Evolutionary conservation across 768 basidiomycete species (phyloP).

Genomic region (Gloeopeniophorella convolvens): DNA sequence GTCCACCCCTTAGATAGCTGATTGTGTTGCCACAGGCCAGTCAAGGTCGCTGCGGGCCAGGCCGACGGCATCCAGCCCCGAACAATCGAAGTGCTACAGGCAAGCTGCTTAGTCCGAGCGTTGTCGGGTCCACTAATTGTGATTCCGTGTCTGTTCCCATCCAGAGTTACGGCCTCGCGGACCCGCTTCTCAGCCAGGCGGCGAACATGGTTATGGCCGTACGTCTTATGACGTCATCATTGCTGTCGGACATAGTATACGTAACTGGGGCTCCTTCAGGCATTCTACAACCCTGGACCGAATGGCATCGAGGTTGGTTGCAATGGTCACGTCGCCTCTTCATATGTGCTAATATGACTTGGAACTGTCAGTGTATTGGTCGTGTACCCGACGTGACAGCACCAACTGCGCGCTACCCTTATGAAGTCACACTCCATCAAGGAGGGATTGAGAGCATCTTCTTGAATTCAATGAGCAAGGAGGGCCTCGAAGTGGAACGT

Average conservation of each 20-base stretch:
- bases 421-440: constrained; percentile 65
- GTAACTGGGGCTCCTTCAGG: constrained; percentile 37
- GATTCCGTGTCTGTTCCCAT: background rate
- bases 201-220: constrained; percentile 68
- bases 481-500: constrained; percentile 44
- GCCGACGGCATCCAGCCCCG: constrained; percentile 53
- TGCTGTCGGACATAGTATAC: background rate
- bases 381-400: constrained; percentile 58
- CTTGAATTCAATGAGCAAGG: constrained; percentile 43
- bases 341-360: background rate
- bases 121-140: background rate
- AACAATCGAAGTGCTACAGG: constrained; percentile 48
- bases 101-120: constrained; percentile 7
- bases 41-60: constrained; percentile 39
- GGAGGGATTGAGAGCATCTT: constrained; percentile 58
- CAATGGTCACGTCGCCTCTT: constrained; percentile 2
- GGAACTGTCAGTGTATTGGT: constrained; percentile 44
- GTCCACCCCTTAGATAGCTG: too few relatives aligned
- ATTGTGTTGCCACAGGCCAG: constrained; percentile 28
- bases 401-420: constrained; percentile 60
- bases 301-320: constrained; percentile 57
- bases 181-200: constrained; percentile 54
- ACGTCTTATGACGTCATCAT: constrained; percentile 22
- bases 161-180: constrained; percentile 73
- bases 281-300: constrained; percentile 65